phyloP scores from a whole-genome alignment of 805 yeast genomes.

The Candida arabinofermentans region DNA sequence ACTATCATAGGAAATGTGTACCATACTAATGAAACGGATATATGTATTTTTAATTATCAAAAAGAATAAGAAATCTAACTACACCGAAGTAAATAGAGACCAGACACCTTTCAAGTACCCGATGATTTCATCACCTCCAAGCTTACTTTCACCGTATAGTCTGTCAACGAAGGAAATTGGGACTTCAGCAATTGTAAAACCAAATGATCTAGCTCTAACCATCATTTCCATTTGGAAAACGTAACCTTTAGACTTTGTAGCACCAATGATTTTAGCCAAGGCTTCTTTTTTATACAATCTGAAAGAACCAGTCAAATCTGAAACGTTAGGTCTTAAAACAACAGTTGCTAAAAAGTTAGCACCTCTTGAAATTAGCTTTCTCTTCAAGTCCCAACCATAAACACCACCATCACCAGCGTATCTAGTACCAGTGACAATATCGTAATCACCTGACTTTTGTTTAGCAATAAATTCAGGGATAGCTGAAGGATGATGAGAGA shows the following conservation, averaged over 20 bases:
- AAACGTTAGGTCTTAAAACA: slow-evolving; percentile 65
- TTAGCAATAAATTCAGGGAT: slow-evolving; percentile 70
- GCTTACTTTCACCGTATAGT: slow-evolving; percentile 71
- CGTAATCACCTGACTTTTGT: slow-evolving; percentile 49
- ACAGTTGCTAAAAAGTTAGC: slow-evolving; percentile 76
- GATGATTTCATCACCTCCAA: slow-evolving; percentile 78
- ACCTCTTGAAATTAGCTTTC: slow-evolving; percentile 73
- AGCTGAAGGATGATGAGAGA: slow-evolving; percentile 77
- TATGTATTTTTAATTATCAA: neutral
- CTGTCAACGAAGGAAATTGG: slow-evolving; percentile 78
- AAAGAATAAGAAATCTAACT: no score
- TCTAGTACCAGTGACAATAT: slow-evolving; percentile 54
- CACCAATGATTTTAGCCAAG: slow-evolving; percentile 59
- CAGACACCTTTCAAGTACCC: slow-evolving; percentile 76
- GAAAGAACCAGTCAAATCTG: slow-evolving; percentile 75
- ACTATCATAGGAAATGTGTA: neutral
- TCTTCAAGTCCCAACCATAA: slow-evolving; percentile 78
- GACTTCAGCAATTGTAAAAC: slow-evolving; percentile 72
- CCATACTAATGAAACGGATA: neutral
- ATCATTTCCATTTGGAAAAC: slow-evolving; percentile 89
- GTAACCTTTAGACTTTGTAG: slow-evolving; percentile 71
- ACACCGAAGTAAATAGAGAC: slow-evolving; percentile 61
- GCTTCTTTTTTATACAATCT: slow-evolving; percentile 70
- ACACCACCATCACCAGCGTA: slow-evolving; percentile 82
- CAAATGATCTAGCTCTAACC: slow-evolving; percentile 74